phyloP scores from a whole-genome alignment of 1,139 yeast species.

The Arxiozyma slooffiae region DNA sequence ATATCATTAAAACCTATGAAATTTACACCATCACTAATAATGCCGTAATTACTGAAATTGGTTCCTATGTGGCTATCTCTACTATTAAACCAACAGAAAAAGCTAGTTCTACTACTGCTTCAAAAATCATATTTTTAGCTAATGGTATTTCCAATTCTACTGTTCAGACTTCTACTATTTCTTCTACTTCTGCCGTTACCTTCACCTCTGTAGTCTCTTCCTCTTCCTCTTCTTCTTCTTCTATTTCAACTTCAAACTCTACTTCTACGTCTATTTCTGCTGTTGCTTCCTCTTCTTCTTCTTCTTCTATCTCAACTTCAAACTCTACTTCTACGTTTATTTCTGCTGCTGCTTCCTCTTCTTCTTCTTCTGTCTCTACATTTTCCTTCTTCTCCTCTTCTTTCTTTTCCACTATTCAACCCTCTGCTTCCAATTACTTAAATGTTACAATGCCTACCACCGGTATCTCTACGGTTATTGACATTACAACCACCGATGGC shows the following conservation, averaged over 20 bases:
- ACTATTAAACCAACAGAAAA: conserved; percentile 2
- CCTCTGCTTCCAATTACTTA: not conserved
- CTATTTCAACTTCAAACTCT: no score
- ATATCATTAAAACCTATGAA: not conserved
- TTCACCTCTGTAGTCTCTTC: no score
- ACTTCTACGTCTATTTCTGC: no score
- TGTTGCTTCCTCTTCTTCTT: no score
- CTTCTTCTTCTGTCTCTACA: not conserved
- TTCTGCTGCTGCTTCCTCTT: no score
- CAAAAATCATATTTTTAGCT: not conserved
- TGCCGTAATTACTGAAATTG: conserved; percentile 10
- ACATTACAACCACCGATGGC: not conserved
- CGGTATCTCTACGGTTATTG: not conserved
- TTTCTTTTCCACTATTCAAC: not conserved
- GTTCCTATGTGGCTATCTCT: conserved; percentile 9
- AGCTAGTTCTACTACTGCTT: not conserved
- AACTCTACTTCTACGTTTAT: no score
- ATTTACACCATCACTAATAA: conserved; percentile 8
- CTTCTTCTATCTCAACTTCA: no score
- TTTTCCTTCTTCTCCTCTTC: not conserved
- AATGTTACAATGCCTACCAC: not conserved
- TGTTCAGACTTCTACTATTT: no score
- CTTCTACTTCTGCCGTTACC: no score
- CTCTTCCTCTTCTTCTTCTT: no score
- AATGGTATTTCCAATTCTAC: not conserved